Base-by-base conservation (phyloP, 352 stramenopile species). In the Pythium angustatum region DNA sequence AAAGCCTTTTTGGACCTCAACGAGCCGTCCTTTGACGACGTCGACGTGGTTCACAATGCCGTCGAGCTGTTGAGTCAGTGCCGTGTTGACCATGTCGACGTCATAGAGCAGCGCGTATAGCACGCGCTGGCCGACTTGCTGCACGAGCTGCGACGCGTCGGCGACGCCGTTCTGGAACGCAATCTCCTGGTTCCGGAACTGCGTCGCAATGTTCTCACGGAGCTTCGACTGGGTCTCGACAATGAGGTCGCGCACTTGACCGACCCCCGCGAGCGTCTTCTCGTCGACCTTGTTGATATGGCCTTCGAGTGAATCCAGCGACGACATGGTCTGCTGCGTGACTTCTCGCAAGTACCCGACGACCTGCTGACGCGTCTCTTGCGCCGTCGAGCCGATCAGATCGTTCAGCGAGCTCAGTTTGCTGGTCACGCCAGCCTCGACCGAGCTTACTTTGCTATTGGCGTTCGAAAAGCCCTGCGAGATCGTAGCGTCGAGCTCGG, bases 31-130 rank as follows among this genome's bases (percentile, higher is more conserved):
- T 22, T 60, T 36, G 14, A 60, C 36, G 10, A 60, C 53, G 38
- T 60, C 38, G 8, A 60, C 28, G 36, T 60, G 14, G 5, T 15
- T 28, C 15, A 2, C 53, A 12, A 60, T 51, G 24, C 36, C 53
- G 21, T 28, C 14, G 24, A 60, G 53, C 26, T 60, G 53, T 38
- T 36, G 9, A 2, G 27, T 41, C n/a, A 60, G 53, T 17, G 53
- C 53, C 2, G 4, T 30, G 36, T 60, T 38, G 1, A 51, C 53
- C 36, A 28, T 41, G 38, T 60, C 53, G 36, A 60, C 38, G 26
- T 60, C 53, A 26, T 41, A 28, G 24, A 60, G 38, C 38, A 60
- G 53, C 12, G 53, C 53, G 38, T 41, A 30, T 5, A 51, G 22
- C 38, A 51, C 38, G 2, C 36, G 36, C 36, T 38, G 36, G 7